Percentiles rank a stretch among this genome's conserved stretches.
These are phyloP conservation scores for Porpolomopsis calyptriformis DNA, from an alignment of 768 basidiomycete species.

Conservation along the genomic window DNA sequence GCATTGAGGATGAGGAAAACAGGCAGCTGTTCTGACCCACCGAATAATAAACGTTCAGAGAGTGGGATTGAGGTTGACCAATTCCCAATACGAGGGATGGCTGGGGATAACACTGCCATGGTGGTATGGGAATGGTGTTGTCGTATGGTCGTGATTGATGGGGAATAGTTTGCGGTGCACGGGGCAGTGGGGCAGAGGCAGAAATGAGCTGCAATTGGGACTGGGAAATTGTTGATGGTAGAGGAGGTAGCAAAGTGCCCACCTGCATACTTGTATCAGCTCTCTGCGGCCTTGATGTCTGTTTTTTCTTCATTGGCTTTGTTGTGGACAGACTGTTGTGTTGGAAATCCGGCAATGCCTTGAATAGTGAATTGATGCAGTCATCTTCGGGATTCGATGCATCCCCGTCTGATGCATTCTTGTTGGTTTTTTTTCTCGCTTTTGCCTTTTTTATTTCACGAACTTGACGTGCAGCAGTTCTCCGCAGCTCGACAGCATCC, in stretches of 20 bases:
- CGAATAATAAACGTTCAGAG: too few relatives aligned
- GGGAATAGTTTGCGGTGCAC: too few relatives aligned
- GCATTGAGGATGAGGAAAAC: too few relatives aligned
- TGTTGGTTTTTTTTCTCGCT: neutral
- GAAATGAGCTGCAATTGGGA: too few relatives aligned
- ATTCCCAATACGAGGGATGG: too few relatives aligned
- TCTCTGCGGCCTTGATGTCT: neutral
- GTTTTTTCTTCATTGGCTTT: neutral
- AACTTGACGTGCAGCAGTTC: constrained; percentile 1
- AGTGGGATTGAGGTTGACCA: too few relatives aligned
- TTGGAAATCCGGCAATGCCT: neutral
- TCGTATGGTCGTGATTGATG: too few relatives aligned
- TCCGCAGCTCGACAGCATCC: neutral
- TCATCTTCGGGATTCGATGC: neutral
- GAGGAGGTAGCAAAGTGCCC: too few relatives aligned
- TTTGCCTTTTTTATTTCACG: neutral
- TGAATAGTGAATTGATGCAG: neutral
- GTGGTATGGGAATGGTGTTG: too few relatives aligned
- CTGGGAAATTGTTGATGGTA: neutral
- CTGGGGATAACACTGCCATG: too few relatives aligned
- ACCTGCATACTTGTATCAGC: neutral
- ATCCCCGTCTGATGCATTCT: neutral
- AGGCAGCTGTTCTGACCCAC: too few relatives aligned
- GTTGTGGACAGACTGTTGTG: neutral
- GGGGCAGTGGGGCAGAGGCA: too few relatives aligned